Conservation (phyloP, 2,329 filamentous ascomycete species). For the Fusarium pseudograminearum region DNA sequence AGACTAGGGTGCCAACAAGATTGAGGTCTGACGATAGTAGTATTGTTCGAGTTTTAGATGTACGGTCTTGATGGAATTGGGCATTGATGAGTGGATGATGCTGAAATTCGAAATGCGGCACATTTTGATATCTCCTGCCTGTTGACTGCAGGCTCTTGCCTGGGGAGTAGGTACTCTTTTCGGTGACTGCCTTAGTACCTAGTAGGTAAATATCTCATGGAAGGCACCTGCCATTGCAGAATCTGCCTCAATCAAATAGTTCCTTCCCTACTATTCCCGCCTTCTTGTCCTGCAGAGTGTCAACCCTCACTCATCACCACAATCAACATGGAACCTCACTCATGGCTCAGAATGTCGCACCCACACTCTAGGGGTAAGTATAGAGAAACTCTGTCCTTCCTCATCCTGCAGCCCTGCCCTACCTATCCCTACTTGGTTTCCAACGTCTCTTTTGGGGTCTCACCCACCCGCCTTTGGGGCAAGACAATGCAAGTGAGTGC, state of each 20-base stretch:
- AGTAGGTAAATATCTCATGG: background rate
- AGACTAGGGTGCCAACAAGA: background rate
- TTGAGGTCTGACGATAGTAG: background rate
- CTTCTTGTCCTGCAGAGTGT: background rate
- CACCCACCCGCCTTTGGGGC: constrained; percentile 25
- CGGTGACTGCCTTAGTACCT: background rate
- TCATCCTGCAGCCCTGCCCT: constrained; percentile 31
- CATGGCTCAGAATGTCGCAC: background rate
- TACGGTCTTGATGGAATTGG: background rate
- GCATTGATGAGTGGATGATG: background rate
- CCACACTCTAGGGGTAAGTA: constrained; percentile 11
- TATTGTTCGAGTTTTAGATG: background rate
- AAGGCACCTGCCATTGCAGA: constrained; percentile 5
- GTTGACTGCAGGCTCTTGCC: constrained; percentile 12
- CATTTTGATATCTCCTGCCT: background rate
- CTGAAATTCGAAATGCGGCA: constrained; percentile 4
- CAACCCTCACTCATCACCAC: background rate
- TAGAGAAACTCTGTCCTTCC: constrained; percentile 9
- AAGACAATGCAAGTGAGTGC: constrained; percentile 42
- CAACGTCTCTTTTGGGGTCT: constrained; percentile 31
- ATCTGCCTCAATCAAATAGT: constrained; percentile 1
- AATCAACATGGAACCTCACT: constrained; percentile 14
- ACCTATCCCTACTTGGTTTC: constrained; percentile 28
- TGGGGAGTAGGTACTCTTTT: background rate
- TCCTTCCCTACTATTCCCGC: background rate